Evolutionary conservation across 805 yeast species (phyloP).

Genomic region (Metschnikowia reukaufii): DNA sequence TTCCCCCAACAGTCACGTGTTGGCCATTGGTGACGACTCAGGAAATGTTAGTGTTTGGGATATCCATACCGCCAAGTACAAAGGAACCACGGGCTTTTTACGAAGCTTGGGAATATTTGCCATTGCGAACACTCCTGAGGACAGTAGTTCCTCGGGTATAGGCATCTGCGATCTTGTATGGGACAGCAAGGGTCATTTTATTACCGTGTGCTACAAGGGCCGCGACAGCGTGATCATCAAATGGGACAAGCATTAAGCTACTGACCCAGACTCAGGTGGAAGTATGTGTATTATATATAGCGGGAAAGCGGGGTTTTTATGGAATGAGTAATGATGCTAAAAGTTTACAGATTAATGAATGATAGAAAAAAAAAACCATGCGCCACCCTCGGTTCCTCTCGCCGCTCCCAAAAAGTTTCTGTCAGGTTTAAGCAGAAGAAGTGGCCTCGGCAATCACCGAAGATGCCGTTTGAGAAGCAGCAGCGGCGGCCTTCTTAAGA

Average conservation of each 20-base stretch:
- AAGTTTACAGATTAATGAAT: not conserved
- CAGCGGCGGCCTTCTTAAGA: conserved; percentile 23
- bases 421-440: conserved; percentile 4
- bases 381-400: no score
- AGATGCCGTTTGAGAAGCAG: conserved; percentile 13
- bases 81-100: conserved; percentile 17
- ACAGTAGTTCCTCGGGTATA: conserved; percentile 5
- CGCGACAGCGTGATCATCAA: conserved; percentile 21
- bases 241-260: conserved; percentile 9
- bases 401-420: no score
- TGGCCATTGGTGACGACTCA: conserved; percentile 67
- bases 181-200: conserved; percentile 28
- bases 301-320: not conserved
- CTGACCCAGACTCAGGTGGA: not conserved
- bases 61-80: conserved; percentile 22
- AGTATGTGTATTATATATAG: conserved; percentile 1
- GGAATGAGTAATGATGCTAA: not conserved
- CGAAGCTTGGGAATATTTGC: conserved; percentile 28
- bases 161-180: conserved; percentile 42
- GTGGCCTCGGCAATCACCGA: conserved; percentile 19
- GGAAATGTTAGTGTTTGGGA: conserved; percentile 61
- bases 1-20: conserved; percentile 47
- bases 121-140: conserved; percentile 7
- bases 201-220: conserved; percentile 38
- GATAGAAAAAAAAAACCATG: not conserved